Evolutionary conservation across 768 basidiomycete species (phyloP).

Genomic region (Leucosporidium scottii): DNA sequence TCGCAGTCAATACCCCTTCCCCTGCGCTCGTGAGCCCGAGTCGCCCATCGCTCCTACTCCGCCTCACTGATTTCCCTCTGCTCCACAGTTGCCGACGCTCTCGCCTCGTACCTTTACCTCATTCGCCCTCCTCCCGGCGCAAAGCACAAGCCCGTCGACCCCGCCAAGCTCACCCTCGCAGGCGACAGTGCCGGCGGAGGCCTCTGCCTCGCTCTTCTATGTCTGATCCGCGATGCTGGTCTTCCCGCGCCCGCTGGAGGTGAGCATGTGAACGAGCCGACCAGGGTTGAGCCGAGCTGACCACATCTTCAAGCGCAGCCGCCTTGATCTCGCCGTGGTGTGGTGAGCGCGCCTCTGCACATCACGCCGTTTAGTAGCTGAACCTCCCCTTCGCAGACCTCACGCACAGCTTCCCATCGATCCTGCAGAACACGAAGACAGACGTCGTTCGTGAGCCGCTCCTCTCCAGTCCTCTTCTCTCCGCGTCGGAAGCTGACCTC

Average conservation of each 20-base stretch:
- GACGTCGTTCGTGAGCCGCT: constrained; percentile 43
- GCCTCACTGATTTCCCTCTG: constrained; percentile 49
- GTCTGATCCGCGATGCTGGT: constrained; percentile 71
- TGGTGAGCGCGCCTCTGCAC: constrained; percentile 1
- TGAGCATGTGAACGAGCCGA: not conserved
- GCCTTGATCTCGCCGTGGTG: constrained; percentile 90
- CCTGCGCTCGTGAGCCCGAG: constrained; percentile 42
- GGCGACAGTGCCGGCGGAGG: constrained; percentile 95
- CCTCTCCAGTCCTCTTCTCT: not conserved
- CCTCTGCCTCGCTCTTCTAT: constrained; percentile 70
- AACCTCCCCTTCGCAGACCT: constrained; percentile 48
- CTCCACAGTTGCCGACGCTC: constrained; percentile 64
- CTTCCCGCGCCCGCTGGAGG: constrained; percentile 73
- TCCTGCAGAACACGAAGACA: constrained; percentile 74
- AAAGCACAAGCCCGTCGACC: constrained; percentile 68
- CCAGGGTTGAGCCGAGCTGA: not conserved
- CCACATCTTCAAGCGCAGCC: constrained; percentile 42
- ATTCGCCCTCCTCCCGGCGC: constrained; percentile 77
- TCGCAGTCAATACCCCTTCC: constrained; percentile 76
- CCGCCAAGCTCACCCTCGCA: constrained; percentile 71
- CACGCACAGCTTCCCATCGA: constrained; percentile 90
- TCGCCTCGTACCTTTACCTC: constrained; percentile 85
- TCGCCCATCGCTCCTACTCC: not conserved
- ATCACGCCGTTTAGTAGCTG: not conserved
- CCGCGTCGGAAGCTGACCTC: not conserved